Base-by-base conservation (phyloP, 2,329 filamentous ascomycete species). In the Metarhizium brunneum region DNA sequence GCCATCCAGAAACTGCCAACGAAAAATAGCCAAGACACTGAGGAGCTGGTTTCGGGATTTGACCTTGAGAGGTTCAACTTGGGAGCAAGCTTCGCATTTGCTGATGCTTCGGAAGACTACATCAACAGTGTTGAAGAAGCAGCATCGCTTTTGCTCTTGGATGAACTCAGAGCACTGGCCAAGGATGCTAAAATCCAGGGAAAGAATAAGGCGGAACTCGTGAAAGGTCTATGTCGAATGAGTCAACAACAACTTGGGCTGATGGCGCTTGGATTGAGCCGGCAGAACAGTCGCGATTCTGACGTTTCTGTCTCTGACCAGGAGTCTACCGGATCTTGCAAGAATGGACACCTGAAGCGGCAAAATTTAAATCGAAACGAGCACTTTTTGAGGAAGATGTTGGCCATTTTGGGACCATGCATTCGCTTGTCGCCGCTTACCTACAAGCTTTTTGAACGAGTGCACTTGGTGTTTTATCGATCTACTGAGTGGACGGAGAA, bases 401-500 rank as follows among this genome's bases (percentile, higher is more conserved):
- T 92, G 62, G 78, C 79, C 35, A 84, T 85, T 56, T 88, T 88
- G 0, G 94, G 94, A 0, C 84, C 90, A 14, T 96, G 92, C 61
- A 86, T 97, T 58, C 81, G 92, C 42, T 80, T 99, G 13, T 90
- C 90, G 0, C 72, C 86, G 0, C 72, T 81, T 0, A 80, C 86
- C 0, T 81, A 91, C 59, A 90, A 85, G 64, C 79, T 99, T 0
- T 99, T 99, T 64, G 91, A 96, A 69, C 83, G 94, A 30, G 91
- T 97, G 0, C 94, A 97, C 71, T 75, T 99, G 2, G 91, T 99
- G 32, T 99, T 96, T 69, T 97, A 97, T 69, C 82, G 92, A 57
- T 96, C 92, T 10, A 95, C 90, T 0, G 89, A 96, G 68, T 99
- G 94, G 94, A 95, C 92, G 0, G 92, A 97, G 64, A 97, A 96